Percentiles rank a stretch among this genome's conserved stretches.
Evolutionary conservation across 2,329 filamentous ascomycete genomes (phyloP).

Genomic region (Fusarium sp.): DNA sequence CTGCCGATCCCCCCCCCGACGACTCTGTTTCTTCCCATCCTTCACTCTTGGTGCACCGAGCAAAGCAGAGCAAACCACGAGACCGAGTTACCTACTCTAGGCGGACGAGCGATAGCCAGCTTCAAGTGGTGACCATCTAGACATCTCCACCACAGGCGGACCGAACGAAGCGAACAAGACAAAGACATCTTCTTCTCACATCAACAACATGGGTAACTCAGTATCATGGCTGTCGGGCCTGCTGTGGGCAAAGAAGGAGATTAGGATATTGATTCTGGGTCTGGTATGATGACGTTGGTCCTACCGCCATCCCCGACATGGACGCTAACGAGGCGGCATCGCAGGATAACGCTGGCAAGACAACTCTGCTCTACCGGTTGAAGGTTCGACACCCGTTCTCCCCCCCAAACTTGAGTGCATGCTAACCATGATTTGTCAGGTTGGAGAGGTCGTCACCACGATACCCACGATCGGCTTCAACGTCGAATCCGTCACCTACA

Average conservation of each 20-base stretch:
- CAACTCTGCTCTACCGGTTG: slow-evolving; percentile 91
- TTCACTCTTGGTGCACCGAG: slow-evolving; percentile 1
- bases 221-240: slow-evolving; percentile 75
- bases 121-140: slow-evolving; percentile 3
- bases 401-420: background rate
- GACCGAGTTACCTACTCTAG: slow-evolving; percentile 8
- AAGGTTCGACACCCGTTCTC: slow-evolving; percentile 66
- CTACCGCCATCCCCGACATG: slow-evolving; percentile 23
- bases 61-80: slow-evolving; percentile 4
- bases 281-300: slow-evolving; percentile 66
- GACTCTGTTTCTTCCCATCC: background rate
- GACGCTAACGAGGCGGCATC: slow-evolving; percentile 25
- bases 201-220: slow-evolving; percentile 65
- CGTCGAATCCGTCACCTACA: slow-evolving; percentile 97
- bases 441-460: slow-evolving; percentile 97
- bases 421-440: slow-evolving; percentile 62
- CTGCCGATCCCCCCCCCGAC: background rate
- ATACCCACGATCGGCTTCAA: slow-evolving; percentile 99
- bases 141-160: slow-evolving; percentile 14
- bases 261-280: slow-evolving; percentile 91
- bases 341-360: slow-evolving; percentile 98
- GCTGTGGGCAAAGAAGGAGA: slow-evolving; percentile 95
- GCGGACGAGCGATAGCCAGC: slow-evolving; percentile 5
- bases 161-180: slow-evolving; percentile 18
- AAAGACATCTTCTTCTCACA: slow-evolving; percentile 5